Evolutionary conservation across 75 land plant genomes (phyloP), one percentile per base, ranked within the genome.

Genomic region (Pinus tabuliformis): DNA sequence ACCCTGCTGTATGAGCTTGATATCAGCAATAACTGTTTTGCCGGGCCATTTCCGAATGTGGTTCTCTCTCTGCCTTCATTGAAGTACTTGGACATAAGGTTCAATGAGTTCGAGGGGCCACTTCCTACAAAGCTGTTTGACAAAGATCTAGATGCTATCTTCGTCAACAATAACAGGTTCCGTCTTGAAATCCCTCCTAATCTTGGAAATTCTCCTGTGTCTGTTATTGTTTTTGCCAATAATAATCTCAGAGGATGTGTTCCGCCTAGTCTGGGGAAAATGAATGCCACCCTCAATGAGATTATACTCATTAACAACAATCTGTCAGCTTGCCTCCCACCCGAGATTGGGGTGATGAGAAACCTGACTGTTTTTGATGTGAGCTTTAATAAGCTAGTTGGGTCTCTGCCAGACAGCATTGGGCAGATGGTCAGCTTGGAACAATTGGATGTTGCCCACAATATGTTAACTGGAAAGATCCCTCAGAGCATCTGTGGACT

Each of bases 371-470:
- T 87, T 7, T 82, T 87, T 56, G 89, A 86, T 42, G 80, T 82
- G 60, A 81, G 88, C 81, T 73, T 56, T 73, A 87, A 87, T 68
- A 70, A 52, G 33, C 65, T 87, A 13, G 75, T 68, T 20, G 89
- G 89, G 28, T 45, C 39, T 14, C 54, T 87, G 63, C 89, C 89
- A 8, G 20, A 81, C 0, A 62, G 54, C 37, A 66, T 95, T 36
- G 85, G 80, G 14, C 58, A 76, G 56, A 72, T 93, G 87, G 73
- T 58, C 15, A 82, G 68, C 54, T 24, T 95, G 57, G 89, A 93
- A 77, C 86, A 85, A 59, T 78, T 95, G 58, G 80, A 87, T 75
- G 83, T 95, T 73, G 89, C 87, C 2, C 87, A 89, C 81, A 95
- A 95, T 75, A 56, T 77, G 80, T 77, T 95, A 17, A 81, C 91